A percentile compares a stretch with the other conserved stretches of the same genome.
These are phyloP conservation scores for Kurtzmaniella cleridarum DNA, from an alignment of 805 yeast genomes.

Conservation along the genomic window DNA sequence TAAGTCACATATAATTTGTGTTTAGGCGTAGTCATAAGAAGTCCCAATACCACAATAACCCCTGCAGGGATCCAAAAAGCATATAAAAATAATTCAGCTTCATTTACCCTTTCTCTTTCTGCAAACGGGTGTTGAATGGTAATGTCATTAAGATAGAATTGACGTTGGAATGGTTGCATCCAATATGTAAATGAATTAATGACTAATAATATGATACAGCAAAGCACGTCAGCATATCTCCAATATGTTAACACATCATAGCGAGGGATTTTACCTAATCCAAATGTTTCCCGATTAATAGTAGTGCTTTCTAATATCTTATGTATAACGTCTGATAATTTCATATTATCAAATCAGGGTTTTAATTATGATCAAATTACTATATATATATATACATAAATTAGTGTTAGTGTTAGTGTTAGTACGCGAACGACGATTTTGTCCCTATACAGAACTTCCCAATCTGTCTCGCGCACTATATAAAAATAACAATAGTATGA, in stretches of 20 bases:
- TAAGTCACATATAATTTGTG: conserved; percentile 57
- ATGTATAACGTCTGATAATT: conserved; percentile 2
- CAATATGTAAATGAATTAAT: conserved; percentile 17
- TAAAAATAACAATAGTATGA: too few relatives aligned
- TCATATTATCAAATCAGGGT: background rate
- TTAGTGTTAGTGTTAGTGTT: background rate
- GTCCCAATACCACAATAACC: conserved; percentile 29
- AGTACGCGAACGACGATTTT: background rate
- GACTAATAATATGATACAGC: conserved; percentile 17
- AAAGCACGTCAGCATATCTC: conserved; percentile 21
- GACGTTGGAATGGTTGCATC: conserved; percentile 65
- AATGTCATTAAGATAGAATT: conserved; percentile 69
- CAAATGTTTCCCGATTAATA: conserved; percentile 24
- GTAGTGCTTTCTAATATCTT: conserved; percentile 5
- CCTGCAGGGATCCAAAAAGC: conserved; percentile 47
- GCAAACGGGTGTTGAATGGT: conserved; percentile 81
- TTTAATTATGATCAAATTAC: background rate
- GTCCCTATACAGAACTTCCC: too few relatives aligned
- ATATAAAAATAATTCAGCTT: conserved; percentile 46
- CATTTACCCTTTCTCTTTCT: conserved; percentile 64
- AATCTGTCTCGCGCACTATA: too few relatives aligned
- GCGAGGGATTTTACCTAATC: conserved; percentile 12
- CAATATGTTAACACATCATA: conserved; percentile 15
- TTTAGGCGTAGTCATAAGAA: conserved; percentile 42
- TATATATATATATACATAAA: background rate